A percentile compares a stretch with the other conserved stretches of the same genome.
These are phyloP conservation scores for Pythium phragmitis DNA, from an alignment of 352 stramenopile genomes.

Conservation along the genomic window DNA sequence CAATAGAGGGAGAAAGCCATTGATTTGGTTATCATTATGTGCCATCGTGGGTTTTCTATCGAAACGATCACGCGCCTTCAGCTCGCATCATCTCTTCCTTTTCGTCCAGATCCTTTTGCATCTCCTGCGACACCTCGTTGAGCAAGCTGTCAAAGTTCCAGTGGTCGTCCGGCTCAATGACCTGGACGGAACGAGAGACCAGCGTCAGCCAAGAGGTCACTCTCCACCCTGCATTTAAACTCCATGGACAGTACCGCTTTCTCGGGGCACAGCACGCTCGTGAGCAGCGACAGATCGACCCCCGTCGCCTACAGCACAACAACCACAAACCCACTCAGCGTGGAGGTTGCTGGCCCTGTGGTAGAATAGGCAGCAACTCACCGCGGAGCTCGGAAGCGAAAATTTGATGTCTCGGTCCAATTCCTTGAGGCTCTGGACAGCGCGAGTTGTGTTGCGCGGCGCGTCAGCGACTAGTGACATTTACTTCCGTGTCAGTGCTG, in stretches of 20 bases:
- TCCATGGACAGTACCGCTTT: constrained; percentile 40
- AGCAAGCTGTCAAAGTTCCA: constrained; percentile 79
- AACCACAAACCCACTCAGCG: background rate
- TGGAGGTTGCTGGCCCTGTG: background rate
- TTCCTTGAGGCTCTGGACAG: constrained; percentile 75
- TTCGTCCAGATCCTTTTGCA: constrained; percentile 77
- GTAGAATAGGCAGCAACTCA: constrained; percentile 17
- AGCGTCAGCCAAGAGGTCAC: background rate
- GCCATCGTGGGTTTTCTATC: background rate
- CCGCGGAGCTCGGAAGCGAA: constrained; percentile 54
- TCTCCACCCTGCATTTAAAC: background rate
- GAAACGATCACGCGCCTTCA: constrained; percentile 22
- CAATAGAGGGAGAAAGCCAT: background rate
- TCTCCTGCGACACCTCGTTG: constrained; percentile 78
- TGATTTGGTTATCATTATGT: background rate
- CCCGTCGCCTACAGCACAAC: constrained; percentile 41
- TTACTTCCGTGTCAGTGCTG: background rate
- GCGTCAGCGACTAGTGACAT: constrained; percentile 57
- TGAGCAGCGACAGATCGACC: constrained; percentile 68
- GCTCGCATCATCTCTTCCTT: constrained; percentile 64
- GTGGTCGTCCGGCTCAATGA: constrained; percentile 59
- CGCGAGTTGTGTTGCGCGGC: constrained; percentile 65
- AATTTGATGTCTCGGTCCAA: constrained; percentile 81
- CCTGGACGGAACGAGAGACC: constrained; percentile 27
- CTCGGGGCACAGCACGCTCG: constrained; percentile 63